Base-by-base conservation (phyloP, 2,329 filamentous ascomycete species). In the Spiromastix sp. region DNA sequence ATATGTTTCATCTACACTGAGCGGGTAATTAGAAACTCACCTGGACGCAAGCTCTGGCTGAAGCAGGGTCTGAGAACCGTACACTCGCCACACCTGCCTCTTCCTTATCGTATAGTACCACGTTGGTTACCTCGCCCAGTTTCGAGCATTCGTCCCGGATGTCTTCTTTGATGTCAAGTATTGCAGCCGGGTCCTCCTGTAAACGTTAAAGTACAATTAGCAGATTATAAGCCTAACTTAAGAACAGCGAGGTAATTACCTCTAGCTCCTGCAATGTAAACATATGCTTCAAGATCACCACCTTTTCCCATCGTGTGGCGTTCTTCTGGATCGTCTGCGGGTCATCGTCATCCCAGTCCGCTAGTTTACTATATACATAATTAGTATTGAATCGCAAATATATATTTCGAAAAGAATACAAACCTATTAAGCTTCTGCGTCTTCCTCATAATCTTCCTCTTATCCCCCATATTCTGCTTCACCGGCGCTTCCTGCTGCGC, bases 331-430 rank as follows among this genome's bases (percentile, higher is more conserved):
- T 50, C 16, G 67, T 59, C 1, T 68, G 72, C 17, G 80, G 73
- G 36, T 89, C 81, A 54, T 96, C 87, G 51, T 95, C 89, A 51
- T 85, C 83, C 91, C 91, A 98, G 58, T 96, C 87, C 3, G 86
- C 82, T 21, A 96, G 74, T 61, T 89, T 87, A 32, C 85, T 89
- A 22, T 9, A 20, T 1, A 24, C 6, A 22, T 17, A 24, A 34
- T 55, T 24, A 57, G 46, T 33, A 38, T 30, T 12, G n/a, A 12
- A 29, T 7, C 22, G 19, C 18, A 16, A 30, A 13, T 15, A 11
- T 5, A 13, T 7, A 15, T 11, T 4, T n/a, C n/a, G 11, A 19
- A 8, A n/a, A 27, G 13, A 36, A n/a, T 20, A 48, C 63, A 37
- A 51, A 73, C 72, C 59, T 68, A 45, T 89, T 85, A 48, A 96